phyloP scores from a whole-genome alignment of 2,329 filamentous ascomycete genomes.

The Penicillium sp. region DNA sequence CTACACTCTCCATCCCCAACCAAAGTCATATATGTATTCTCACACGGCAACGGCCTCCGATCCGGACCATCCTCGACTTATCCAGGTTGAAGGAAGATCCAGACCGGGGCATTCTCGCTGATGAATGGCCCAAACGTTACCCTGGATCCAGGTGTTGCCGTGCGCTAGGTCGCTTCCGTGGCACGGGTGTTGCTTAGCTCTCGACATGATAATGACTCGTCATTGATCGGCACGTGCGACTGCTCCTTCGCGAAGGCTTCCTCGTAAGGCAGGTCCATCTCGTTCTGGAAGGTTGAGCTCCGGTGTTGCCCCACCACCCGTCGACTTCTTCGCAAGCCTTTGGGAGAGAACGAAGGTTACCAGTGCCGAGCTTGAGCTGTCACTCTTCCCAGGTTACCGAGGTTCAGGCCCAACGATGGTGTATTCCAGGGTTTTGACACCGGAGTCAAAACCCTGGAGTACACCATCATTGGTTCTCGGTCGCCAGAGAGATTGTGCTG shows the following conservation, averaged over 20 bases:
- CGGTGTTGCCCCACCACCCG: conserved; percentile 29
- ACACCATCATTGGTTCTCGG: no score
- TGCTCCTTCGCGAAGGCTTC: conserved; percentile 29
- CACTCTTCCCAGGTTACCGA: no score
- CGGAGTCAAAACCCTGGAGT: no score
- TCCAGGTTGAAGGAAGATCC: conserved; percentile 26
- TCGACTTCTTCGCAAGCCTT: conserved; percentile 34
- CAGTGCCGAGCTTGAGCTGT: conserved; percentile 28
- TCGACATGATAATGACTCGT: conserved; percentile 22
- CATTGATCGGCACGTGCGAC: conserved; percentile 22
- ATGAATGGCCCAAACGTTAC: conserved; percentile 27
- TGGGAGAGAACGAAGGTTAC: conserved; percentile 25
- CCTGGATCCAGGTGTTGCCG: conserved; percentile 17
- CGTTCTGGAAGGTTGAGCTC: conserved; percentile 31
- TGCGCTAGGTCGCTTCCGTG: neutral
- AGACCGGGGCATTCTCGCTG: conserved; percentile 45
- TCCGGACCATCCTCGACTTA: conserved; percentile 39
- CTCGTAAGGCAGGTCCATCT: conserved; percentile 27
- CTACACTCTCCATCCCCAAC: conserved; percentile 52
- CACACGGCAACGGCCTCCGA: conserved; percentile 46
- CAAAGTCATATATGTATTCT: conserved; percentile 54
- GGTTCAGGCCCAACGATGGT: no score
- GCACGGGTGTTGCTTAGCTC: neutral
- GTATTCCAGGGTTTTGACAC: no score
- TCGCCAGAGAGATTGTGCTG: no score